Conservation (phyloP, 108 stramenopile species). For the Mayamaea pseudoterrestris region DNA sequence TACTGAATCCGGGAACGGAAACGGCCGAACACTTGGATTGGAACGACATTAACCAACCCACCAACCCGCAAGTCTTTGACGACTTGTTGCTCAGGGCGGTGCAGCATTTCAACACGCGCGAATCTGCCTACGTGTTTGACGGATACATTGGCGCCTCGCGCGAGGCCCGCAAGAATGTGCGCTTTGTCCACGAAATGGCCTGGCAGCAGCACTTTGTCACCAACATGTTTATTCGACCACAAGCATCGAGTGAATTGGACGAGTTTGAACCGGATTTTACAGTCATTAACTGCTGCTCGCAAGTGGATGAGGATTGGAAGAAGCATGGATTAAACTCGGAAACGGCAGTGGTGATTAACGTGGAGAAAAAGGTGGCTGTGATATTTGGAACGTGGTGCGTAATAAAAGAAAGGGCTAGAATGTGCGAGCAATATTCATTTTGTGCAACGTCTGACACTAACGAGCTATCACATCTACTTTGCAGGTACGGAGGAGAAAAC, state of each 20-base stretch:
- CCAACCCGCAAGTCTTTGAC: conserved; percentile 84
- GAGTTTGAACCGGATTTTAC: conserved; percentile 92
- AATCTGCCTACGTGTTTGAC: conserved; percentile 89
- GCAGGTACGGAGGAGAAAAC: conserved; percentile 98
- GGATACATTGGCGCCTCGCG: conserved; percentile 88
- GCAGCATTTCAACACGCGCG: conserved; percentile 76
- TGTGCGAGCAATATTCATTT: too few species aligned
- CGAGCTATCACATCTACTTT: too few species aligned
- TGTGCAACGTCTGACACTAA: too few species aligned
- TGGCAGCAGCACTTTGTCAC: conserved; percentile 88
- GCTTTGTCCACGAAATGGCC: conserved; percentile 95
- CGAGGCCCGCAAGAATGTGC: conserved; percentile 72
- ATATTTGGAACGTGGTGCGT: conserved; percentile 95
- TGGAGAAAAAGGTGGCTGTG: conserved; percentile 87
- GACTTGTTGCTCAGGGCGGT: conserved; percentile 89
- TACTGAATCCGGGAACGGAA: conserved; percentile 55
- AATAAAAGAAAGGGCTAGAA: too few species aligned
- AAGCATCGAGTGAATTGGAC: conserved; percentile 46
- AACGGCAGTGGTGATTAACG: conserved; percentile 92
- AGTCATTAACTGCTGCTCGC: conserved; percentile 92
- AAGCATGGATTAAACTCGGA: conserved; percentile 85
- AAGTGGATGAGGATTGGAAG: conserved; percentile 84
- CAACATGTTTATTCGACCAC: conserved; percentile 97
- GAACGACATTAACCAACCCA: conserved; percentile 90
- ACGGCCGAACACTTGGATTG: conserved; percentile 84